Conservation (phyloP, 345 rosid species). For the Nephelium lappaceum region DNA sequence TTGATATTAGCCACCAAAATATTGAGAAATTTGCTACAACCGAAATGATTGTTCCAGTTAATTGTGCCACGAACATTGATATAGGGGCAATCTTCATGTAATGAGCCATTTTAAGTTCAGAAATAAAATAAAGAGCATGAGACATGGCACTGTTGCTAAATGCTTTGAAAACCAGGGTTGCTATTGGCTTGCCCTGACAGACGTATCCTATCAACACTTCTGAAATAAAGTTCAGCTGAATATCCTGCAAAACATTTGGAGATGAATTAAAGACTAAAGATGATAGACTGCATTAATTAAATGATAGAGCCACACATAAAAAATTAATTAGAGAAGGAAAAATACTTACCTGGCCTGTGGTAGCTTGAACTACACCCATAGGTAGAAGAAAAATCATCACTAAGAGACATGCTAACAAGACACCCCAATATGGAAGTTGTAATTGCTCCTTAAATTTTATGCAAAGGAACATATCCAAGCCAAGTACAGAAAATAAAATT, state of each 20-base stretch:
- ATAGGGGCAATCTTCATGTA: neutral
- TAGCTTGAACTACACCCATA: constrained; percentile 40
- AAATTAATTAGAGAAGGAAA: neutral
- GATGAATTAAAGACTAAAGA: neutral
- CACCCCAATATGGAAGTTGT: constrained; percentile 51
- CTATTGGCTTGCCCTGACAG: constrained; percentile 14
- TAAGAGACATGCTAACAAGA: constrained; percentile 33
- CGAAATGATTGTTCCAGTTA: neutral
- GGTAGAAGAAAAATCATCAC: constrained; percentile 39
- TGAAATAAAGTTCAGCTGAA: neutral
- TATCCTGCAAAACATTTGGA: neutral
- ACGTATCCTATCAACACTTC: constrained; percentile 3
- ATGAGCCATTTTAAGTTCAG: neutral
- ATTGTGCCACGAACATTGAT: neutral
- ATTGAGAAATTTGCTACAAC: neutral
- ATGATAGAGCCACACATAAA: neutral
- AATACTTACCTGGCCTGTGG: constrained; percentile 36
- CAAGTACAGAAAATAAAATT: constrained; percentile 11
- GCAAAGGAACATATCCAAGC: constrained; percentile 25
- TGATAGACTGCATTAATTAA: no score
- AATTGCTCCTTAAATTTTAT: constrained; percentile 35
- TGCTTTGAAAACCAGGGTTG: neutral
- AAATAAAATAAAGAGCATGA: neutral
- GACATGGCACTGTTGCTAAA: neutral
- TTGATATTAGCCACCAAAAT: constrained; percentile 14